Conservation (phyloP, 768 basidiomycete genomes). For the Cubamyces sp. region DNA sequence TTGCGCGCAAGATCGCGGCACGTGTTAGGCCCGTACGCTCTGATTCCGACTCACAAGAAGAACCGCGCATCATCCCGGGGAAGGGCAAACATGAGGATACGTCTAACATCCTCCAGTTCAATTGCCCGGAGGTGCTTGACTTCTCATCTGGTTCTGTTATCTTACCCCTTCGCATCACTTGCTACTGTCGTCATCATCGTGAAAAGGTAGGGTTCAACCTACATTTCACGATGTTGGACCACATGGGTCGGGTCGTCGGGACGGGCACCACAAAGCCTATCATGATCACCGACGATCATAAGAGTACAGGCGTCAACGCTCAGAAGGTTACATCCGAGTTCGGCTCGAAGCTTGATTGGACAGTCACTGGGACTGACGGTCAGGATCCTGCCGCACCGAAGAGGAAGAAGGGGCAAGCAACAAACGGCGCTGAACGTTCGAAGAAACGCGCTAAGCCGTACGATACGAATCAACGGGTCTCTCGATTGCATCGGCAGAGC, state of each 20-base stretch:
- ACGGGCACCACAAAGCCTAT: slow-evolving; percentile 85
- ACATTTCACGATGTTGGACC: slow-evolving; percentile 83
- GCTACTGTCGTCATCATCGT: slow-evolving; percentile 98
- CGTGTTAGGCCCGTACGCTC: slow-evolving; percentile 79
- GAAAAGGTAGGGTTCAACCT: slow-evolving; percentile 96
- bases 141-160: slow-evolving; percentile 86
- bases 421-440: slow-evolving; percentile 31
- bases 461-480: slow-evolving; percentile 43
- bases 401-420: slow-evolving; percentile 49
- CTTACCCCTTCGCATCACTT: slow-evolving; percentile 94
- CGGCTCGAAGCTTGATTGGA: slow-evolving; percentile 22
- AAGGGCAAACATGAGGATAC: slow-evolving; percentile 66
- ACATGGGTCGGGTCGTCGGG: slow-evolving; percentile 78
- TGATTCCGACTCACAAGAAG: slow-evolving; percentile 71
- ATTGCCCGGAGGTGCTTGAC: slow-evolving; percentile 88
- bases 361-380: slow-evolving; percentile 15
- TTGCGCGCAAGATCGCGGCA: slow-evolving; percentile 85
- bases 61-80: slow-evolving; percentile 42
- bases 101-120: slow-evolving; percentile 92
- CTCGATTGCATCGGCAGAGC: slow-evolving; percentile 32
- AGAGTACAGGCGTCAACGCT: slow-evolving; percentile 57
- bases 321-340: slow-evolving; percentile 28
- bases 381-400: slow-evolving; percentile 47
- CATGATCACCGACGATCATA: slow-evolving; percentile 99
- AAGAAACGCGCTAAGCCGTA: slow-evolving; percentile 77